A percentile compares a stretch with the other conserved stretches of the same genome.
phyloP scores from a whole-genome alignment of 345 rosid species.

The Erysimum cheiranthoides region DNA sequence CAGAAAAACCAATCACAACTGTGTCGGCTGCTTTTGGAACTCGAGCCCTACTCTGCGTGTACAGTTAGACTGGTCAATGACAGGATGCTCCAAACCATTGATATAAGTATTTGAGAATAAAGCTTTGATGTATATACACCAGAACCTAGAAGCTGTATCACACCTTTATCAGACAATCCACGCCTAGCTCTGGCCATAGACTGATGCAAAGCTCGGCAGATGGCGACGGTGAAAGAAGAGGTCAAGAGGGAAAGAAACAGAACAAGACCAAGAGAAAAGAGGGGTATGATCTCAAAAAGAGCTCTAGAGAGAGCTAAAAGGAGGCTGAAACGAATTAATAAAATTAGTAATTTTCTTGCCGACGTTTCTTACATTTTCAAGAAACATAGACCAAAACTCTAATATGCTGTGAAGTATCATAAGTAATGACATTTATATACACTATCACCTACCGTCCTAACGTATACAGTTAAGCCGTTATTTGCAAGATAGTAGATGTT shows the following conservation, averaged over 20 bases:
- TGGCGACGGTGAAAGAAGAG: background rate
- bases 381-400: background rate
- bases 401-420: background rate
- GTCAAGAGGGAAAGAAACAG: background rate
- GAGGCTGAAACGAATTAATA: background rate
- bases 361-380: background rate
- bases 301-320: background rate
- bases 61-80: too few relatives aligned
- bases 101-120: too few relatives aligned
- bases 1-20: background rate
- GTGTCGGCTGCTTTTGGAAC: background rate
- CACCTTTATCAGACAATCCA: background rate
- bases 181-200: background rate
- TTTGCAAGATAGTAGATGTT: conserved; percentile 15
- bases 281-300: background rate
- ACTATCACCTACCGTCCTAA: too few relatives aligned
- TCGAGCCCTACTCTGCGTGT: too few relatives aligned
- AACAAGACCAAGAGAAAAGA: background rate
- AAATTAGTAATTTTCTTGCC: background rate
- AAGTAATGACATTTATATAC: conserved; percentile 1
- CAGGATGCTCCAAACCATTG: too few relatives aligned
- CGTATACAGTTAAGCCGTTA: background rate
- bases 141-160: too few relatives aligned
- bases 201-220: background rate
- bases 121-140: too few relatives aligned